Conservation (phyloP, 768 basidiomycete species). For the Termitomyces sp. region DNA sequence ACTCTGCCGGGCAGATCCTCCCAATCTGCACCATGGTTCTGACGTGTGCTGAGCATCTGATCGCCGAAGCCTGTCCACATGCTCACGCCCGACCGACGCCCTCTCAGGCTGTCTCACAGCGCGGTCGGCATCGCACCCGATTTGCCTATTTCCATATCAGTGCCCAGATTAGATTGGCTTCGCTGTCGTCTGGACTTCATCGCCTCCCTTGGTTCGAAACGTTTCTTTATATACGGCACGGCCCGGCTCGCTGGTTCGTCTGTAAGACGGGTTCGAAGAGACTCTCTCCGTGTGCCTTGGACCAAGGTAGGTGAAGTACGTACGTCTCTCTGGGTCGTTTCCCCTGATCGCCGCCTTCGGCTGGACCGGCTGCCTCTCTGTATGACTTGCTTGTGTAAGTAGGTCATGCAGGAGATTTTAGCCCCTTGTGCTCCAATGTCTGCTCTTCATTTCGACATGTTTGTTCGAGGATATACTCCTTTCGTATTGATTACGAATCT, state of each 20-base stretch:
- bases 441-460: too few species aligned
- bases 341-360: background rate
- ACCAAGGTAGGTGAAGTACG: background rate
- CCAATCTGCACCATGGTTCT: background rate
- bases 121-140: conserved; percentile 3
- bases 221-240: background rate
- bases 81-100: background rate
- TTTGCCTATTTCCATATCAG: conserved; percentile 5
- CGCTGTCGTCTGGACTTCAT: conserved; percentile 3
- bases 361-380: background rate
- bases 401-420: too few species aligned
- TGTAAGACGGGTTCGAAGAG: conserved; percentile 3
- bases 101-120: conserved; percentile 2
- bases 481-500: too few species aligned
- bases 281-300: background rate
- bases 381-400: background rate
- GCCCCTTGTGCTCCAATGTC: too few species aligned
- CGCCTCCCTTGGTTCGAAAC: conserved; percentile 8
- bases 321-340: background rate
- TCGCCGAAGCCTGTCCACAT: conserved; percentile 1
- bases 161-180: conserved; percentile 10
- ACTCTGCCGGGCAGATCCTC: background rate
- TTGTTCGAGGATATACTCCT: too few species aligned
- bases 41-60: conserved; percentile 5
- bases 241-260: background rate